Conservation (phyloP, 495 filamentous ascomycete genomes). For the Polyplosphaeria fusca region DNA sequence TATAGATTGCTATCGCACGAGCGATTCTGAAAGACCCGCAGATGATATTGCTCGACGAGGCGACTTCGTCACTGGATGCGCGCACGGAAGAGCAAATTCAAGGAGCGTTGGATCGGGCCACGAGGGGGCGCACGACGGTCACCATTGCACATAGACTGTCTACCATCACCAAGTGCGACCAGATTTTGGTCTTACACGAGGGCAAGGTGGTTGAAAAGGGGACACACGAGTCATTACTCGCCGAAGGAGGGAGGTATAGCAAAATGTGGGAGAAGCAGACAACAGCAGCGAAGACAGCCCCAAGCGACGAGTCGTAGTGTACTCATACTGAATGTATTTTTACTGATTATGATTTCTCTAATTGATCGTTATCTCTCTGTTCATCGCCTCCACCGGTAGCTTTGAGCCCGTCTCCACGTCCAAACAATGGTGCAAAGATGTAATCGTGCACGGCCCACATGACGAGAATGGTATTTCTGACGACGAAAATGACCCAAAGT, state of each 20-base stretch:
- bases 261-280: background rate
- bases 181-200: slow-evolving; percentile 86
- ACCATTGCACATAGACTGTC: slow-evolving; percentile 92
- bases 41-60: slow-evolving; percentile 90
- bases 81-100: slow-evolving; percentile 93
- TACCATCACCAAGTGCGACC: slow-evolving; percentile 88
- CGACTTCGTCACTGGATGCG: slow-evolving; percentile 88
- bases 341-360: too few species aligned
- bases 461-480: background rate
- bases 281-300: too few species aligned
- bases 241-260: background rate
- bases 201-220: slow-evolving; percentile 85
- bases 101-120: slow-evolving; percentile 79
- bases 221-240: slow-evolving; percentile 48
- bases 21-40: slow-evolving; percentile 89
- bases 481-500: background rate
- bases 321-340: too few species aligned
- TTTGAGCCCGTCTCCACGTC: slow-evolving; percentile 6
- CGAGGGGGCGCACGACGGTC: slow-evolving; percentile 85
- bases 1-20: slow-evolving; percentile 57
- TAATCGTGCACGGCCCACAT: slow-evolving; percentile 8
- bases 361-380: too few species aligned
- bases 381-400: too few species aligned
- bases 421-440: slow-evolving; percentile 7
- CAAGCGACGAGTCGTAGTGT: too few species aligned